Conservation (phyloP, 495 filamentous ascomycete genomes). For the Niebla homalea region DNA sequence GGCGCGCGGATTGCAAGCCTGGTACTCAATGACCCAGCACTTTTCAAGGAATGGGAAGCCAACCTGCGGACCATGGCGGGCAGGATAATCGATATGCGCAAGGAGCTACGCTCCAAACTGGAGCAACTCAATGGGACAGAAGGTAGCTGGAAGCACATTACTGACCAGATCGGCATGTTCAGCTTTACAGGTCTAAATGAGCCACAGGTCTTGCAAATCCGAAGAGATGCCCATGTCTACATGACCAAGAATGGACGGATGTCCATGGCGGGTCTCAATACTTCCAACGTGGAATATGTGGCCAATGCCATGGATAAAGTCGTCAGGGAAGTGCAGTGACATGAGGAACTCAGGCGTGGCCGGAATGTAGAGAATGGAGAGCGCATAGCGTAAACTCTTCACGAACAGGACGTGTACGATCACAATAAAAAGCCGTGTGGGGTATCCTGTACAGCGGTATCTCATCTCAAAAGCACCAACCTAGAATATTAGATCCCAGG, state of each 20-base stretch:
- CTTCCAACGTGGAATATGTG: slow-evolving; percentile 81
- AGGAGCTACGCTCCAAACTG: slow-evolving; percentile 57
- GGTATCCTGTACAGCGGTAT: not conserved
- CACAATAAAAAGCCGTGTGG: not conserved
- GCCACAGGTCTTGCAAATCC: slow-evolving; percentile 67
- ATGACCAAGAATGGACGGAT: slow-evolving; percentile 99
- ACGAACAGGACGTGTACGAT: no score
- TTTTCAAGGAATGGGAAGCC: slow-evolving; percentile 91
- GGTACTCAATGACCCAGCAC: slow-evolving; percentile 64
- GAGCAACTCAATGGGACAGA: slow-evolving; percentile 67
- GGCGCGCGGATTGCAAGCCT: slow-evolving; percentile 76
- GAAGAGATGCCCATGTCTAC: slow-evolving; percentile 78
- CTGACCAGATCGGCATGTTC: slow-evolving; percentile 99
- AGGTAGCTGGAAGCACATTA: slow-evolving; percentile 91
- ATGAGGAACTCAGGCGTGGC: no score
- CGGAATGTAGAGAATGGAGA: no score
- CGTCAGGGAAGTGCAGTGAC: slow-evolving; percentile 47
- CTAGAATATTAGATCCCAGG: slow-evolving; percentile 90
- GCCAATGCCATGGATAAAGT: slow-evolving; percentile 78
- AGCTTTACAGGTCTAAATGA: slow-evolving; percentile 87
- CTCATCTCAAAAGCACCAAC: not conserved
- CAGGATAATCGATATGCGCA: slow-evolving; percentile 81
- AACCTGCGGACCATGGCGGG: slow-evolving; percentile 90
- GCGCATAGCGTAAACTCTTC: not conserved
- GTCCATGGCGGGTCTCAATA: slow-evolving; percentile 91